Evolutionary conservation across 805 yeast species (phyloP).

Genomic region (Babjeviella inositovora): DNA sequence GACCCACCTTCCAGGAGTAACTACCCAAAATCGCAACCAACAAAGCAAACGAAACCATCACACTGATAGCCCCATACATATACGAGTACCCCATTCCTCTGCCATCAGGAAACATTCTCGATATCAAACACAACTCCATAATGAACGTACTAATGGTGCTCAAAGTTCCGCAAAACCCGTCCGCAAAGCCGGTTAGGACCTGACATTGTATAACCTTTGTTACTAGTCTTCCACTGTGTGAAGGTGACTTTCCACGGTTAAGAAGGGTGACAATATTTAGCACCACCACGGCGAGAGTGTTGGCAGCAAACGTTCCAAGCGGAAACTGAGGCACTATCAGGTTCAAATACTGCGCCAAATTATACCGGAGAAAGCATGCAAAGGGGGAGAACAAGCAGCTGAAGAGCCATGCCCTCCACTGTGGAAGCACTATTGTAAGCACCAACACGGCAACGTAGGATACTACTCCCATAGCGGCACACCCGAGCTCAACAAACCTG

Average conservation of each 20-base stretch:
- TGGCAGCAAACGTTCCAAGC: slow-evolving; percentile 32
- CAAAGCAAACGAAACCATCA: slow-evolving; percentile 27
- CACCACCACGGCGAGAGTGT: slow-evolving; percentile 26
- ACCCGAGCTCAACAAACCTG: slow-evolving; percentile 8
- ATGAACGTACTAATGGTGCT: slow-evolving; percentile 71
- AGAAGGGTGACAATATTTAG: slow-evolving; percentile 25
- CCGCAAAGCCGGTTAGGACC: slow-evolving; percentile 32
- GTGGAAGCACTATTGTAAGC: slow-evolving; percentile 16
- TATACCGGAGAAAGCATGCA: slow-evolving; percentile 47
- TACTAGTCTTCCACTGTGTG: slow-evolving; percentile 9
- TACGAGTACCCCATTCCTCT: slow-evolving; percentile 17
- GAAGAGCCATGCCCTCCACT: slow-evolving; percentile 60
- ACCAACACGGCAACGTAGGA: slow-evolving; percentile 20
- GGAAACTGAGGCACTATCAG: slow-evolving; percentile 10
- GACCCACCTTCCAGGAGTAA: slow-evolving; percentile 52
- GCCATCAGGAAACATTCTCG: slow-evolving; percentile 2
- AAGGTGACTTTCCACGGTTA: slow-evolving; percentile 20
- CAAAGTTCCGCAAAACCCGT: slow-evolving; percentile 58
- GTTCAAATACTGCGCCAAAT: slow-evolving; percentile 34
- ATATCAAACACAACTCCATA: slow-evolving; percentile 35
- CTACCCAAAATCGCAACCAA: slow-evolving; percentile 52
- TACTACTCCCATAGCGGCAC: slow-evolving; percentile 6
- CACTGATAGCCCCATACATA: slow-evolving; percentile 30
- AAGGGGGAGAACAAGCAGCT: slow-evolving; percentile 53
- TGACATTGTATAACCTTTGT: slow-evolving; percentile 22